Conservation (phyloP, 2,329 filamentous ascomycete species). For the Penicillium concentricum region DNA sequence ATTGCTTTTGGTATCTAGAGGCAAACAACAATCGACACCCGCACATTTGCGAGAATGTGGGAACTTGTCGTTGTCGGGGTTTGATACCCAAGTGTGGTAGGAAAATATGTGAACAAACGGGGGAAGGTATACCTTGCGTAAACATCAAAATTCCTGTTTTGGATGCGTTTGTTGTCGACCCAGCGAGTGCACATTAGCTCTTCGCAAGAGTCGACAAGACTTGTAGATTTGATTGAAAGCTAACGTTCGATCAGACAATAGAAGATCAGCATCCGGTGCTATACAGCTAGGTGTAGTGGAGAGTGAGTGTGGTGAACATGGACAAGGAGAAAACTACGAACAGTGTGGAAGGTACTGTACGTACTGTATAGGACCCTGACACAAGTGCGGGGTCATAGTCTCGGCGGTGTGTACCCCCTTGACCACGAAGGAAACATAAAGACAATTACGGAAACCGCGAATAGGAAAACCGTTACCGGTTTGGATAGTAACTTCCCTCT, state of each 20-base stretch:
- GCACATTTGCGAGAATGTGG: slow-evolving; percentile 18
- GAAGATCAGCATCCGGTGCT: background rate
- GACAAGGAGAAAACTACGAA: background rate
- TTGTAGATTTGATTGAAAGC: background rate
- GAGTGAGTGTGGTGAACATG: background rate
- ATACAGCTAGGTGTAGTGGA: background rate
- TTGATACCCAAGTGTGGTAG: slow-evolving; percentile 10
- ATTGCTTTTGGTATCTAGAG: slow-evolving; percentile 20
- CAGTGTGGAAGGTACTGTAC: background rate
- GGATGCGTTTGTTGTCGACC: background rate
- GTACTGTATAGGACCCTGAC: background rate
- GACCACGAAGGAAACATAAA: too few relatives aligned
- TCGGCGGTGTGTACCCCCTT: background rate
- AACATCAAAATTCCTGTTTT: background rate
- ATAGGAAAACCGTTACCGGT: background rate
- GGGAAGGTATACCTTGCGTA: background rate
- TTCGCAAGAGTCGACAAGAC: background rate
- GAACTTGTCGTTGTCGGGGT: slow-evolving; percentile 23
- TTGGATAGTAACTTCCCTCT: background rate
- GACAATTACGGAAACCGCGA: too few relatives aligned
- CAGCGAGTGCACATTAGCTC: background rate
- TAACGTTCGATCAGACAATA: background rate
- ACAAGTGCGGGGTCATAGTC: background rate
- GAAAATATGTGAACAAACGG: background rate
- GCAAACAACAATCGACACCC: slow-evolving; percentile 24